Base-by-base conservation (phyloP, 179 eudicot species). In the Vitellaria paradoxa region DNA sequence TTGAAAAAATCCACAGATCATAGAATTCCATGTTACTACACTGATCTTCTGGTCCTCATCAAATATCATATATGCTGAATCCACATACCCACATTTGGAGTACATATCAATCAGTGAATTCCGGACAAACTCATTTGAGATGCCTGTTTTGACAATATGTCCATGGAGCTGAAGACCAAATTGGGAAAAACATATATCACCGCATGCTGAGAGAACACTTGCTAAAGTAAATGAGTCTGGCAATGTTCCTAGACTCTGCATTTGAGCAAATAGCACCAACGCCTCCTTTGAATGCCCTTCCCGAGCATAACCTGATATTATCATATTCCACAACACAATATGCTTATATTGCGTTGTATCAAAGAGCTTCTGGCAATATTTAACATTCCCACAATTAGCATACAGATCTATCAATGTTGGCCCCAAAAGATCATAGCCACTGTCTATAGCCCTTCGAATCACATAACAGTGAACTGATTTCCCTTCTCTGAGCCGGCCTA, bases 71-170 rank as follows among this genome's bases (percentile, higher is more conserved):
- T 70, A 57, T 24, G 92, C 85, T 61, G 82, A 82, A 52, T 82
- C 81, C 63, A 82, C 79, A 63, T 71, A 67, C 3, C 90, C 90
- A 37, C 88, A 85, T 79, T 87, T 87, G 56, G 84, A 81, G 77
- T 89, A 87, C 88, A 87, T 87, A 74, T 83, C 89, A 53, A 90
- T 84, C 37, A 90, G 76, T 7, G 93, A 87, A 79, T 86, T 90
- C 68, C 72, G 78, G 45, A 86, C 87, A 78, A 80, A 90, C 74
- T 90, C 93, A 70, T 82, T 86, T 13, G 74, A 72, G 67, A 76
- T 52, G 8, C 84, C 81, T 6, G 83, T 75, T 82, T 81, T 89
- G 59, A 80, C 63, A 64, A 77, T 76, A 71, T 75, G 75, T 70
- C 85, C 65, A 77, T 90, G 93, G 23, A 90, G 65, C 66, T 88